Base-by-base conservation (phyloP, 2,329 filamentous ascomycete genomes). In the Colletotrichum higginsianum region DNA sequence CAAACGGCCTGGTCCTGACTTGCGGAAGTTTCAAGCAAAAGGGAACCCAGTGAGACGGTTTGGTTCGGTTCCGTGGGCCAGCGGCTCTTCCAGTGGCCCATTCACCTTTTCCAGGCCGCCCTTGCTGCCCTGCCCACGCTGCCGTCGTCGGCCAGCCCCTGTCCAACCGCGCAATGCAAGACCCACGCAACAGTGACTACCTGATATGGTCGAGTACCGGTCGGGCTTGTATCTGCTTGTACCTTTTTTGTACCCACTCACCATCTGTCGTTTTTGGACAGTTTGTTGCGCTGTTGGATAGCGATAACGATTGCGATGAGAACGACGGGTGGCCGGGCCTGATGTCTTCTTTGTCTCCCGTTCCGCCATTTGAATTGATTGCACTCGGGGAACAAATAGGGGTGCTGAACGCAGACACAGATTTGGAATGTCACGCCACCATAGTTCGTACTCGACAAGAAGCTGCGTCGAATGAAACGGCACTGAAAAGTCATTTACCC, bases 91-190 rank as follows among this genome's bases (percentile, higher is more conserved):
- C 40, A 66, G 40, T 68, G 50, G 21, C 26, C 7, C 12, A 38
- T 38, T 30, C 60, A 42, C 42, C 30, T 64, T 57, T 62, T 47
- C 49, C 21, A 50, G 23, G 21, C 55, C n/a, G 21, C 35, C 50
- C 52, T 30, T 69, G 26, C 15, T 23, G 42, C 52, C 56, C 15
- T 23, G 42, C 52, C 63, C 62, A 56, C 58, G 57, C 44, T 67
- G 50, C 53, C 26, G 53, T 61, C 47, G 53, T 57, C 38, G 52
- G 26, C 67, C 18, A 50, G 35, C 49, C 67, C 64, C 38, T 63
- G 62, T 63, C 68, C 63, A 63, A 63, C 58, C 58, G 13, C 65
- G 64, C 52, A 68, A 68, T 60, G 68, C 52, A 68, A 71, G 57
- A 38, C 49, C 49, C 58, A 40, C 55, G 50, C 42, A 50, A 38